phyloP scores from a whole-genome alignment of 1,284 basidiomycete species.

The Retiboletus flavoniger region DNA sequence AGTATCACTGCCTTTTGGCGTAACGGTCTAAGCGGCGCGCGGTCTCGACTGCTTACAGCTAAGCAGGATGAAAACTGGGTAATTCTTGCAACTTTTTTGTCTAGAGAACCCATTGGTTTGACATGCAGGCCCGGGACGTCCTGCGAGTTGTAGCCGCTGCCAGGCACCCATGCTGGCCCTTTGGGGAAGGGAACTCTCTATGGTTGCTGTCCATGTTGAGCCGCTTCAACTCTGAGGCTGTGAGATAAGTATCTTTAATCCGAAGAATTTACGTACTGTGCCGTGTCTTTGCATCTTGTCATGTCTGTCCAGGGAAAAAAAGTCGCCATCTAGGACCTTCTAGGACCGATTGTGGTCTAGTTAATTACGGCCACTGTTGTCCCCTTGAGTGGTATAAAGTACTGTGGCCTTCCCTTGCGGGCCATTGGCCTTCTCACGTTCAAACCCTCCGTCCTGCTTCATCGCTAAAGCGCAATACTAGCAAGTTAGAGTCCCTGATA shows the following conservation, averaged over 20 bases:
- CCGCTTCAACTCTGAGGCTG: not conserved
- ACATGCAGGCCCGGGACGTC: not conserved
- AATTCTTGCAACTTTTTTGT: not conserved
- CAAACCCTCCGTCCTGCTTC: slow-evolving; percentile 12
- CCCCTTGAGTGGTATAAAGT: slow-evolving; percentile 17
- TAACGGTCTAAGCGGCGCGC: no score
- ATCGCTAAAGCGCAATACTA: slow-evolving; percentile 8
- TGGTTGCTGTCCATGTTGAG: not conserved
- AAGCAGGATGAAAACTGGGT: not conserved
- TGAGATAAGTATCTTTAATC: not conserved
- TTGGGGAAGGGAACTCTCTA: slow-evolving; percentile 2
- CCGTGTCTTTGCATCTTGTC: not conserved
- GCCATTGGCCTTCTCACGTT: slow-evolving; percentile 20
- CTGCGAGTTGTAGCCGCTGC: not conserved
- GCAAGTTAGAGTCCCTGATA: slow-evolving; percentile 12
- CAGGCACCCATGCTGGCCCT: not conserved
- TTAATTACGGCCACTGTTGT: slow-evolving; percentile 10
- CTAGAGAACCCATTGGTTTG: not conserved
- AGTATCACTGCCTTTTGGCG: no score
- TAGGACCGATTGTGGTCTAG: slow-evolving; percentile 4
- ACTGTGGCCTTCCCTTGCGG: not conserved
- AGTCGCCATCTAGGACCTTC: not conserved
- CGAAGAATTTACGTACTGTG: not conserved
- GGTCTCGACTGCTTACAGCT: no score
- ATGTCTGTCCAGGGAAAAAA: not conserved